phyloP scores from a whole-genome alignment of 2,329 filamentous ascomycete genomes.

The Claviceps humidiphila region DNA sequence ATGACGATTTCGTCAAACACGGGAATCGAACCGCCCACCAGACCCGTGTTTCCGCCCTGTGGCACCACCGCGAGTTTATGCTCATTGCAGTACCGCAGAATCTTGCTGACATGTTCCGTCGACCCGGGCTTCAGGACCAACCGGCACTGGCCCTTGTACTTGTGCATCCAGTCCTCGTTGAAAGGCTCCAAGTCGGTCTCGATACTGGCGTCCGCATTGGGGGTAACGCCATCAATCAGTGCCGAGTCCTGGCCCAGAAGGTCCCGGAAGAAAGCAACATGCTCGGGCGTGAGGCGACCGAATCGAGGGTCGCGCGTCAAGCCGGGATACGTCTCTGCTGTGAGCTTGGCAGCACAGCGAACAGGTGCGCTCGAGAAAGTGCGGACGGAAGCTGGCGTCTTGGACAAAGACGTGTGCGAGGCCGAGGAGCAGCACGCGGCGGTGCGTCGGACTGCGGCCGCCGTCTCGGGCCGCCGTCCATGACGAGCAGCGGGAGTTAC shows the following conservation, averaged over 20 bases:
- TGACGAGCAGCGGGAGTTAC: neutral
- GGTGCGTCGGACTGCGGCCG: neutral
- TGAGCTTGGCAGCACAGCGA: constrained; percentile 45
- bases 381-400: constrained; percentile 13
- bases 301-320: constrained; percentile 71
- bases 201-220: constrained; percentile 50
- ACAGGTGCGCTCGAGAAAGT: constrained; percentile 12
- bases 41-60: constrained; percentile 90
- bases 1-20: constrained; percentile 98
- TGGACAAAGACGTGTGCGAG: constrained; percentile 10
- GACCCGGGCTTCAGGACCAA: constrained; percentile 76
- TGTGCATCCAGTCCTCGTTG: constrained; percentile 98
- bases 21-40: constrained; percentile 89
- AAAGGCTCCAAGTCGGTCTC: constrained; percentile 77
- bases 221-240: constrained; percentile 68
- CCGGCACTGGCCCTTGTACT: constrained; percentile 82
- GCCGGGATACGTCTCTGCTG: constrained; percentile 72
- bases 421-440: constrained; percentile 5
- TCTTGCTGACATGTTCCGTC: constrained; percentile 78
- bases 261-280: constrained; percentile 71
- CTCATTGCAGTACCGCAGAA: constrained; percentile 91
- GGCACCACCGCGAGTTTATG: constrained; percentile 86
- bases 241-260: constrained; percentile 70
- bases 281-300: constrained; percentile 56
- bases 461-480: neutral